A percentile compares a stretch with the other conserved stretches of the same genome.
Conservation (phyloP, 2,329 filamentous ascomycete species). For the Alternaria hordeiaustralica region DNA sequence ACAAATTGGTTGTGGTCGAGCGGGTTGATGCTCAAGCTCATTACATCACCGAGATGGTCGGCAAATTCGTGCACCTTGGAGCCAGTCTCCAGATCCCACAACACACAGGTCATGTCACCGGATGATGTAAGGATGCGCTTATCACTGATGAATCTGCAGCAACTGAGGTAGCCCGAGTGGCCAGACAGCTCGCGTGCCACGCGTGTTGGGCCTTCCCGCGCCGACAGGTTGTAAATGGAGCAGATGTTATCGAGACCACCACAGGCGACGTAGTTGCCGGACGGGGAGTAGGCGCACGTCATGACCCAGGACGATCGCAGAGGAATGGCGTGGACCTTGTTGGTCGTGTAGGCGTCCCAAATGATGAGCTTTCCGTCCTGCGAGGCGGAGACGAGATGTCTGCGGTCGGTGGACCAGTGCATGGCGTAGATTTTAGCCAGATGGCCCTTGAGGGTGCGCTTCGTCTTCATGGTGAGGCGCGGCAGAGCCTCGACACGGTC, state of each 20-base stretch:
- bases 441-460: constrained; percentile 96
- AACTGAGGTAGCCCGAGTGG: constrained; percentile 95
- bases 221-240: constrained; percentile 98
- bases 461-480: constrained; percentile 95
- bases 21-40: constrained; percentile 99
- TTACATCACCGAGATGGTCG: constrained; percentile 97
- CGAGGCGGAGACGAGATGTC: constrained; percentile 95
- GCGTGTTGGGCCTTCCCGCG: constrained; percentile 93
- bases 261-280: constrained; percentile 97
- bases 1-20: constrained; percentile 99
- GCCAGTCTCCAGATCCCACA: constrained; percentile 98
- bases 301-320: constrained; percentile 99
- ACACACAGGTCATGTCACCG: constrained; percentile 99
- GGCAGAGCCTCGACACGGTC: constrained; percentile 92
- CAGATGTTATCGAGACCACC: constrained; percentile 99
- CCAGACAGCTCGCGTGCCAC: constrained; percentile 95
- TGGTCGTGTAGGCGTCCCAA: constrained; percentile 99
- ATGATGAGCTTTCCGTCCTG: constrained; percentile 99
- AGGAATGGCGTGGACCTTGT: constrained; percentile 98
- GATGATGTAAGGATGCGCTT: constrained; percentile 97
- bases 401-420: constrained; percentile 99
- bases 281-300: constrained; percentile 98
- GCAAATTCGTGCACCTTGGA: constrained; percentile 98
- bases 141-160: constrained; percentile 99
- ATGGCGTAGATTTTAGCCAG: constrained; percentile 99